A percentile compares a stretch with the other conserved stretches of the same genome.
These are phyloP conservation scores for Ambrosia artemisiifolia DNA, from an alignment of 129 eudicot genomes.

Conservation along the genomic window DNA sequence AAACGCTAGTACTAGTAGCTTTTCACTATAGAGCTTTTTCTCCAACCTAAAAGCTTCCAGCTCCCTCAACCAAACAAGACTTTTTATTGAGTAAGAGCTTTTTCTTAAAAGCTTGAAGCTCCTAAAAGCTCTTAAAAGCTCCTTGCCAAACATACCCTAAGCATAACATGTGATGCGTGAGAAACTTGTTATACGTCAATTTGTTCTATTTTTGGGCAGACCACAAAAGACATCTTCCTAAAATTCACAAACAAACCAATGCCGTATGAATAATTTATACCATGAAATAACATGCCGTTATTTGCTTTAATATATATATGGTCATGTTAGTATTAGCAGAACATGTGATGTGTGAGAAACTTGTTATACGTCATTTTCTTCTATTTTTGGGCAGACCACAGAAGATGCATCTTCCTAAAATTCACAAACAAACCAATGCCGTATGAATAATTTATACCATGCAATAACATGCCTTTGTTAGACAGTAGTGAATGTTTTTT, in stretches of 20 bases:
- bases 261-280: background rate
- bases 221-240: background rate
- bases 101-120: no score
- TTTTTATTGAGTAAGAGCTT: no score
- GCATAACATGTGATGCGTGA: background rate
- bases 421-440: background rate
- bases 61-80: no score
- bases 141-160: no score
- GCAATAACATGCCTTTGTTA: background rate
- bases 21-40: no score
- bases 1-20: no score
- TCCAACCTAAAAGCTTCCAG: no score
- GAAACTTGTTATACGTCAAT: background rate
- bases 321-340: background rate
- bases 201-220: background rate
- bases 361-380: background rate
- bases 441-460: background rate
- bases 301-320: background rate
- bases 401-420: constrained; percentile 5
- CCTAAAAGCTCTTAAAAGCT: no score
- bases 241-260: background rate
- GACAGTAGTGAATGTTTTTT: background rate
- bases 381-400: constrained; percentile 5
- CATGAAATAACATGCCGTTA: background rate
- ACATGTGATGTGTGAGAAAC: constrained; percentile 7